Evolutionary conservation across 2,329 filamentous ascomycete species (phyloP), one percentile per base, ranked within the genome.

Genomic region (Colletotrichum aenigma): DNA sequence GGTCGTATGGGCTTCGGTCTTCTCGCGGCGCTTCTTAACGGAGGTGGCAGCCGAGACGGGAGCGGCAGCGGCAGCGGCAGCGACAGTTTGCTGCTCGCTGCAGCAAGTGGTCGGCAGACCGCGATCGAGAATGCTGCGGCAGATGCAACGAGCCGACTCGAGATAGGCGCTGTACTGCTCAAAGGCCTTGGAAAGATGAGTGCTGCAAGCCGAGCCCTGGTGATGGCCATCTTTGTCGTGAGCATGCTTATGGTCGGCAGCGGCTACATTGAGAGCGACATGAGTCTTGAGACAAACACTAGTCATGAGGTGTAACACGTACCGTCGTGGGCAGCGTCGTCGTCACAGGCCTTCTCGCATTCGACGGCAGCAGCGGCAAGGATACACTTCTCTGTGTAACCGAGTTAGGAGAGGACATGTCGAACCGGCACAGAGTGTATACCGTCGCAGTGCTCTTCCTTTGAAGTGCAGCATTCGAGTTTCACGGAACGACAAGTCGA

Each of bases 71-170:
- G 26, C 55, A 34, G 68, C 68, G 64, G 69, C 66, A n/a, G 66
- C 34, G n/a, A 48, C 48, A 52, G 58, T 28, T 28, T 70, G 65
- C 58, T 76, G 71, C 28, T 74, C 60, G 43, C 38, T 67, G 62
- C 83, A 84, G 76, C 83, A 84, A 7, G 79, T 77, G 2, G 78
- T 79, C 32, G 81, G 61, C 70, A 80, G 60, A 32, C 81, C 80
- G 61, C 75, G 74, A 0, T 82, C 82, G 60, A 85, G 79, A 28
- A 84, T 78, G 66, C 78, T 81, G 43, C 82, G 83, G 76, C 84
- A 85, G 75, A 85, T 85, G 78, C 84, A 85, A 3, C 83, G 83
- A n/a, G 82, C 82, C 12, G 81, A 79, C 58, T 84, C 81, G n/a
- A 85, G 80, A 64, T 84, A 84, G 69, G 79, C 80, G 73, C 78